A percentile compares a stretch with the other conserved stretches of the same genome.
Conservation (phyloP, 805 yeast species). For the Saturnispora bothae region DNA sequence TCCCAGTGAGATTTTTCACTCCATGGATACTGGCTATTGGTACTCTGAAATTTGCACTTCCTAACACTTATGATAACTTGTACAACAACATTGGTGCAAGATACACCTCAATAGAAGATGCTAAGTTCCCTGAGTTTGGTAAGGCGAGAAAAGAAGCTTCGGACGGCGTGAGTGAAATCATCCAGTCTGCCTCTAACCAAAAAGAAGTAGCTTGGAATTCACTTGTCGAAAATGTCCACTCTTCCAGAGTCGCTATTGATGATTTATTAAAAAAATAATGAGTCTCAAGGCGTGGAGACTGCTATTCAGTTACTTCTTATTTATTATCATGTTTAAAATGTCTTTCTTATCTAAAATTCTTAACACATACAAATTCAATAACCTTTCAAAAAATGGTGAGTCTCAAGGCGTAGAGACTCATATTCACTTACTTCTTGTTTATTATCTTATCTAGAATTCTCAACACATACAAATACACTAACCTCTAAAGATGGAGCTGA, state of each 20-base stretch:
- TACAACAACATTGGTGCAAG: slow-evolving; percentile 18
- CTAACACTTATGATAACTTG: slow-evolving; percentile 34
- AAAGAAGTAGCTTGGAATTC: slow-evolving; percentile 7
- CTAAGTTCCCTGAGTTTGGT: slow-evolving; percentile 30
- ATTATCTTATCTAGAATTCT: too few species aligned
- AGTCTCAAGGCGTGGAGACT: background rate
- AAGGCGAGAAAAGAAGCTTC: slow-evolving; percentile 16
- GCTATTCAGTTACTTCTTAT: too few species aligned
- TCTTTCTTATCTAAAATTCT: too few species aligned
- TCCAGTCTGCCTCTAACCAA: background rate
- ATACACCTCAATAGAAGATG: slow-evolving; percentile 19
- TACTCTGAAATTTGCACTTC: slow-evolving; percentile 38
- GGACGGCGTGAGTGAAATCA: background rate
- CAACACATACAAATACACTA: background rate
- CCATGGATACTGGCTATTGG: slow-evolving; percentile 42
- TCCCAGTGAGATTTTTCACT: slow-evolving; percentile 40
- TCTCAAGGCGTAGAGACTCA: background rate
- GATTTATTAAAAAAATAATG: too few species aligned
- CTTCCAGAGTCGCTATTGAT: slow-evolving; percentile 8
- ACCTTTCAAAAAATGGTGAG: too few species aligned
- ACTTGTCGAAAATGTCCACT: slow-evolving; percentile 9
- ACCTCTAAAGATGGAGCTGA: slow-evolving; percentile 57
- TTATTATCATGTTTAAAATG: too few species aligned
- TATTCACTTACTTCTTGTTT: background rate
- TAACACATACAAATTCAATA: too few species aligned